Base-by-base conservation (phyloP, 1,139 yeast genomes). In the Debaryomyces nepalensis region DNA sequence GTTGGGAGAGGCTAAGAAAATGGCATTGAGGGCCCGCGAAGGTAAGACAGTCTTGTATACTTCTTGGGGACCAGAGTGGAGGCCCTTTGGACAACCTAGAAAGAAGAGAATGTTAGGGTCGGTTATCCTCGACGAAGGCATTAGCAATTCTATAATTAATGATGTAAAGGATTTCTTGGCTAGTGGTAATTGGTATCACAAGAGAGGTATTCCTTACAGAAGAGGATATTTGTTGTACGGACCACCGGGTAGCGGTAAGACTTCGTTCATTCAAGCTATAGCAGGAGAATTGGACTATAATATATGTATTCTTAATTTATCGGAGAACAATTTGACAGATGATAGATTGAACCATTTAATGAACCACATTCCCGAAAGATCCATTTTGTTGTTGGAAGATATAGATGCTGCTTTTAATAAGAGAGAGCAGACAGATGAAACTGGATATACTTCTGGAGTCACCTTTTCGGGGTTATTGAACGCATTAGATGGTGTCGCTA, bases 51-150 rank as follows among this genome's bases (percentile, higher is more conserved):
- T 93, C 7, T 71, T 93, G 5, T 93, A 80, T 64, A 89, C 97
- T 2, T 87, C 97, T 2, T 91, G 95, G 87, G 99, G 98, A 1
- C 97, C 97, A 10, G 99, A 93, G 59, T 93, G 99, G 99, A 75
- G 99, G 54, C 96, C 97, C 3, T 93, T 93, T 69, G 99, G 99
- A 2, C 95, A 87, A 59, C 98, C 99, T 1, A 76, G 97, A 51
- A 84, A 84, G 53, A 91, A 93, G 64, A 76, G 99, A 55, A 70
- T 84, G 37, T 66, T 91, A 27, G 93, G 87, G 4, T 87, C 96
- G 10, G 99, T 93, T 11, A 83, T 93, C 29, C 70, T 93, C 44
- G 98, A 90, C 58, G 63, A 76, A 26, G 93, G 89, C 1, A 70
- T 93, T 36, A 81, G 83, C 49, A 87, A 84, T 45, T 57, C 63